Percentiles rank a stretch among this genome's conserved stretches.
These are phyloP conservation scores for Tuber brumale DNA, from an alignment of 495 filamentous ascomycete genomes.

Conservation along the genomic window DNA sequence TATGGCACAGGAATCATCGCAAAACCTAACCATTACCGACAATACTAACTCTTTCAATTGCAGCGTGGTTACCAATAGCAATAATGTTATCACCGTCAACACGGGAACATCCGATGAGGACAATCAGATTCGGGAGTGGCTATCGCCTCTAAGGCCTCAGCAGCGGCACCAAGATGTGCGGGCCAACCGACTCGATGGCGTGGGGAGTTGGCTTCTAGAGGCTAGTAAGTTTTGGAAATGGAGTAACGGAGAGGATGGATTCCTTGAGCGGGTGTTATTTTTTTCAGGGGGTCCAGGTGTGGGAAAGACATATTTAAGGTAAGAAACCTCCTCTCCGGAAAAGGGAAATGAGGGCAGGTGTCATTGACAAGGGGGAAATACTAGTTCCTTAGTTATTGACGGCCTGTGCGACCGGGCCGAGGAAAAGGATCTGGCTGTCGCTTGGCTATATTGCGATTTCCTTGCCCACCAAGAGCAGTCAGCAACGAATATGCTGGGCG, in stretches of 20 bases:
- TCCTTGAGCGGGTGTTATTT: background rate
- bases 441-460: background rate
- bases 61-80: background rate
- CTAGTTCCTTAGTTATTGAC: background rate
- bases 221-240: background rate
- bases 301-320: background rate
- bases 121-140: background rate
- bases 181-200: background rate
- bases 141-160: background rate
- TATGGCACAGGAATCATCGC: background rate
- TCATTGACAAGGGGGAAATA: background rate
- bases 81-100: background rate
- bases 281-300: background rate
- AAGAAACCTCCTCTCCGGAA: background rate
- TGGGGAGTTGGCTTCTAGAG: background rate
- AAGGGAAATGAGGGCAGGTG: background rate
- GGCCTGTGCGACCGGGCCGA: background rate
- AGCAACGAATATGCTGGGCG: background rate
- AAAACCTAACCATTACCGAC: background rate
- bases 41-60: background rate
- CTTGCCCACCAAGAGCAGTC: background rate
- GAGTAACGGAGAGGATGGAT: background rate
- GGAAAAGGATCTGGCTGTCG: background rate
- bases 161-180: background rate
- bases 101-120: background rate